Evolutionary conservation across 2,329 filamentous ascomycete genomes (phyloP), one percentile per base, ranked within the genome.

Genomic region (Cordyceps cateniannulata): DNA sequence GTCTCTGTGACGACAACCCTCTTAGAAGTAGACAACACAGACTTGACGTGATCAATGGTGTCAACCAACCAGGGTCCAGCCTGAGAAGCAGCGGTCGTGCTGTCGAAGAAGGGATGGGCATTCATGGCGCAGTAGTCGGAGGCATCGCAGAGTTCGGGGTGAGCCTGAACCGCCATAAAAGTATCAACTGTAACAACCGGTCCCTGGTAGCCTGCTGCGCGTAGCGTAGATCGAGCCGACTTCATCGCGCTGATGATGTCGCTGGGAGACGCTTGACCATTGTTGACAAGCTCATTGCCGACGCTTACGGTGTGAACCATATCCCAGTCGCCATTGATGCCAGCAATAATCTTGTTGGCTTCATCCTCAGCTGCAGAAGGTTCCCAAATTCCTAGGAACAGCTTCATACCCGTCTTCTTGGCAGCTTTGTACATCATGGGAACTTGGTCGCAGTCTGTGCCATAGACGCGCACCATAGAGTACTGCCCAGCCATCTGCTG

Each of bases 71-170:
- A 96, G 0, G 71, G 66, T 3, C 91, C 91, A 2, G 91, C 85
- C 35, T 83, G 73, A 1, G 76, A 73, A 1, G 90, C 82, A 2
- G 73, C 71, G 27, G 83, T 82, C 51, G 82, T 83, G 3, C 79
- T 73, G 67, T 96, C 89, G 72, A 95, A 96, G 81, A 92, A 96
- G 14, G 91, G 84, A 73, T 96, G 91, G 65, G 86, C 84, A 74
- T 96, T 96, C 70, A 88, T 83, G 18, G 90, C 89, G 68, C 87
- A 91, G 75, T 89, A 90, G 69, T 96, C 91, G 1, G 88, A 90
- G 50, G 78, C 80, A 27, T 85, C 72, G 75, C 91, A 96, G 52
- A 96, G 80, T 56, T 82, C 76, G 0, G 87, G 87, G 66, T 93
- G 82, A 55, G 77, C 74, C 52, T 86, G 76, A n/a, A 86, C 80